phyloP scores from a whole-genome alignment of 371 early-diverging fungal species.

The Mucor racemosus region DNA sequence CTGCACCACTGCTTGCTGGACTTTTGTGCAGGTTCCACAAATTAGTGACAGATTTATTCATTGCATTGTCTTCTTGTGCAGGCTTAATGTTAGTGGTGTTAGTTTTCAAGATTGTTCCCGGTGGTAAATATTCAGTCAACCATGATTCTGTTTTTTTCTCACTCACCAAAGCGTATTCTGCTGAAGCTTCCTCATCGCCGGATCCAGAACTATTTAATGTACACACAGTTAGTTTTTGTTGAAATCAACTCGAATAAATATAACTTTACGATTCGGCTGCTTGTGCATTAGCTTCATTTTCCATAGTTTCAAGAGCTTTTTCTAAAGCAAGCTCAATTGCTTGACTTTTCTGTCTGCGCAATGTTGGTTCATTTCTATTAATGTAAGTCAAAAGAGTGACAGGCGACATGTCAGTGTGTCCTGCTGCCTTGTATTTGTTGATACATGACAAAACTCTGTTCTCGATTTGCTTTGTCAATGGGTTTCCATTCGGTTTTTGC shows the following conservation, averaged over 20 bases:
- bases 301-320: slow-evolving; percentile 25
- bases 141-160: slow-evolving; percentile 21
- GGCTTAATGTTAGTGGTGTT: slow-evolving; percentile 32
- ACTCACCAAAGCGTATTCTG: slow-evolving; percentile 54
- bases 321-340: slow-evolving; percentile 55
- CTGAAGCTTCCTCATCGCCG: slow-evolving; percentile 41
- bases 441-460: slow-evolving; percentile 32
- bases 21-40: slow-evolving; percentile 65
- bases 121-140: slow-evolving; percentile 29
- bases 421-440: slow-evolving; percentile 41
- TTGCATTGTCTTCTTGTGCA: slow-evolving; percentile 64
- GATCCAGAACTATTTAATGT: slow-evolving; percentile 1
- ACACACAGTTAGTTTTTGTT: neutral
- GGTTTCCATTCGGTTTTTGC: slow-evolving; percentile 22
- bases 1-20: slow-evolving; percentile 26
- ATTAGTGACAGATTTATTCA: slow-evolving; percentile 76
- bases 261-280: slow-evolving; percentile 5
- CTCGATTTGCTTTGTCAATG: slow-evolving; percentile 36
- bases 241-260: neutral
- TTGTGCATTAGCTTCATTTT: neutral
- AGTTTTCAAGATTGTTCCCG: slow-evolving; percentile 20
- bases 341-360: slow-evolving; percentile 53
- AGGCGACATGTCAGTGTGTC: slow-evolving; percentile 33
- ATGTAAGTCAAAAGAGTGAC: slow-evolving; percentile 51
- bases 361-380: slow-evolving; percentile 46